Conservation (phyloP, 768 basidiomycete species). For the Tulasnella sp. region DNA sequence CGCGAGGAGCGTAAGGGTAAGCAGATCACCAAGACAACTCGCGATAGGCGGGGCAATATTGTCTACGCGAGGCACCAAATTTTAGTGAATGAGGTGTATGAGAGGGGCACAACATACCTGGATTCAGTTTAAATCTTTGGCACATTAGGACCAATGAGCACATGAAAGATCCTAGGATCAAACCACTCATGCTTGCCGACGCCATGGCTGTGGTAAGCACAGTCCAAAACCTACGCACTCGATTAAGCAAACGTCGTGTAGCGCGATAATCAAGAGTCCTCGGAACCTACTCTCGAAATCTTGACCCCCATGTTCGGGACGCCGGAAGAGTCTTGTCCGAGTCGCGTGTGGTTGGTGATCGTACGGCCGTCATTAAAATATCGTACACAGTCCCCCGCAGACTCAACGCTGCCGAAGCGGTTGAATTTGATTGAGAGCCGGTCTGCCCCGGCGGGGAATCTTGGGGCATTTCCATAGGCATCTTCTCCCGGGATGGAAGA, state of each 20-base stretch:
- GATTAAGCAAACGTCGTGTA: neutral
- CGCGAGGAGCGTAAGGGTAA: slow-evolving; percentile 80
- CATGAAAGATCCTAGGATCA: slow-evolving; percentile 90
- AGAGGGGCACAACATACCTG: slow-evolving; percentile 45
- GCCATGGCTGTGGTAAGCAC: slow-evolving; percentile 73
- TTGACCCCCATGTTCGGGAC: slow-evolving; percentile 1
- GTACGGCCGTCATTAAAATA: neutral
- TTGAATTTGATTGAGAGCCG: neutral
- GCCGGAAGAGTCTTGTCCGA: neutral
- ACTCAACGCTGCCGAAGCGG: neutral
- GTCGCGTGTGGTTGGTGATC: neutral
- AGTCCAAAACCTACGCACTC: slow-evolving; percentile 54
- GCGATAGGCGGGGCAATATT: slow-evolving; percentile 96
- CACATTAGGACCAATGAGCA: slow-evolving; percentile 72
- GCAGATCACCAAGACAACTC: slow-evolving; percentile 83
- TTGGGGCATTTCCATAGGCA: slow-evolving; percentile 12
- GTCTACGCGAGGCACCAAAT: slow-evolving; percentile 41
- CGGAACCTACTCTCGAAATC: slow-evolving; percentile 20
- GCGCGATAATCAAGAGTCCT: neutral
- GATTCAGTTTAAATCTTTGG: slow-evolving; percentile 66
- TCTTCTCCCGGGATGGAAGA: slow-evolving; percentile 25
- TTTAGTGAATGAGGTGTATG: neutral
- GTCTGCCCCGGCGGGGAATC: neutral
- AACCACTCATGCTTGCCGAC: slow-evolving; percentile 66
- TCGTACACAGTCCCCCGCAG: neutral